Evolutionary conservation across 225 moss, liverwort and hornwort species (phyloP).

Genomic region (Marchantia polymorpha): DNA sequence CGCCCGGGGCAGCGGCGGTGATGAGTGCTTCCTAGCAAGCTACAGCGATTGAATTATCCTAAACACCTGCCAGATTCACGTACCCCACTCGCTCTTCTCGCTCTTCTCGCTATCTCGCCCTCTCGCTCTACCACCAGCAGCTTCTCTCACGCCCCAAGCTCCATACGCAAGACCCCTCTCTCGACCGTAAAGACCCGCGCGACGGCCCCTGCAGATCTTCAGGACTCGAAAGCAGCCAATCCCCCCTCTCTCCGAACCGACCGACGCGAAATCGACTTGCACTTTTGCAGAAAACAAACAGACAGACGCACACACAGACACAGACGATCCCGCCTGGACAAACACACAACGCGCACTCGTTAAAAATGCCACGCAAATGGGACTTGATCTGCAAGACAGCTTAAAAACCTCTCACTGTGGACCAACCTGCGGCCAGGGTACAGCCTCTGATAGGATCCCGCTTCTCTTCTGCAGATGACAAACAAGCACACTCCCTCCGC

Average conservation of each 20-base stretch:
- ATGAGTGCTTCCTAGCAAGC: neutral
- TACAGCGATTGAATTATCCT: neutral
- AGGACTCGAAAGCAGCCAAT: constrained; percentile 5
- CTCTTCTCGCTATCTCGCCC: neutral
- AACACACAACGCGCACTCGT: constrained; percentile 2
- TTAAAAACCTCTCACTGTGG: constrained; percentile 26
- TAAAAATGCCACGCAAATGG: constrained; percentile 19
- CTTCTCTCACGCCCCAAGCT: neutral
- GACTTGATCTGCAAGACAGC: constrained; percentile 14
- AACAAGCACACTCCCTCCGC: constrained; percentile 23
- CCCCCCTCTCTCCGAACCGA: constrained; percentile 9
- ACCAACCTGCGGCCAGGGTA: constrained; percentile 23
- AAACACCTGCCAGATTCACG: constrained; percentile 5
- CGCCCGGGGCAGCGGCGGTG: neutral
- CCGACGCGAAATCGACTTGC: constrained; percentile 16
- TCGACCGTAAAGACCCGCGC: neutral
- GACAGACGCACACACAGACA: too few relatives aligned
- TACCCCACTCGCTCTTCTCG: neutral
- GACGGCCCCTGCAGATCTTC: constrained; percentile 14
- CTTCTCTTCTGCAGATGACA: constrained; percentile 20
- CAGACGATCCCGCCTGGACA: constrained; percentile 19
- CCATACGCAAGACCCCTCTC: neutral
- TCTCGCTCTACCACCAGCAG: constrained; percentile 1
- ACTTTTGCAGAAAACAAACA: constrained; percentile 23
- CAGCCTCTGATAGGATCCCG: constrained; percentile 27